Base-by-base conservation (phyloP, 192 early-diverging fungal species). In the Entomortierella parvispora region DNA sequence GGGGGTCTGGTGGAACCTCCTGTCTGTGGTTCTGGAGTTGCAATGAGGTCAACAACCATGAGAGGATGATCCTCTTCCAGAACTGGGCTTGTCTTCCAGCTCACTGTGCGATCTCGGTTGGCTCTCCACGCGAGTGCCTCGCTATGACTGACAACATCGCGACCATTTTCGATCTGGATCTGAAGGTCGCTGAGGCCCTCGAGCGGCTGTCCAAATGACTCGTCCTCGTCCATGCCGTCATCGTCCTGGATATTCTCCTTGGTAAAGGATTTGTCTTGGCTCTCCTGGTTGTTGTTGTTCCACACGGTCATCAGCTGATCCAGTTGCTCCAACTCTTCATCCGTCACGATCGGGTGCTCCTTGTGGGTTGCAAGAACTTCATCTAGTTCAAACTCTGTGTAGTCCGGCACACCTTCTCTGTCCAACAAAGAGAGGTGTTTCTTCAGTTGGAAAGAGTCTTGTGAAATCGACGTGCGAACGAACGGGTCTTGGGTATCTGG, bases 81-180 rank as follows among this genome's bases (percentile, higher is more conserved):
- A 2, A 18, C n/a, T 3, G 26, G 20, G 4, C 32, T 12, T 9
- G 25, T 33, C 23, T 51, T 18, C 74, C 74, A 77, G 29, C 47
- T 47, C 33, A 68, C 31, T 3, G 59, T 67, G 15, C 71, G 65
- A 33, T 76, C 71, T 20, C 58, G 58, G 59, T 76, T 76, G 3
- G 71, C 50, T 6, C 74, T 34, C 74, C 74, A 77, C 9, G 60
- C 46, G 4, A 43, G 9, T 8, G 31, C n/a, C 4, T n/a, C 34
- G 0, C 8, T 14, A 9, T 18, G 18, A 3, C n/a, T 42, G 1
- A 56, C 32, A 1, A 25, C 29, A 0, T 52, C 32, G 14, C 34
- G 54, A 15, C 72, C 74, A 48, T 68, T 23, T 32, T 63, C 65
- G 45, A 77, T 59, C 34, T 29, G 60, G 23, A 63, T 46, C 10